Percentiles rank a stretch among this genome's conserved stretches.
Evolutionary conservation across 352 stramenopile species (phyloP).

Genomic region (Phytophthora cactorum): DNA sequence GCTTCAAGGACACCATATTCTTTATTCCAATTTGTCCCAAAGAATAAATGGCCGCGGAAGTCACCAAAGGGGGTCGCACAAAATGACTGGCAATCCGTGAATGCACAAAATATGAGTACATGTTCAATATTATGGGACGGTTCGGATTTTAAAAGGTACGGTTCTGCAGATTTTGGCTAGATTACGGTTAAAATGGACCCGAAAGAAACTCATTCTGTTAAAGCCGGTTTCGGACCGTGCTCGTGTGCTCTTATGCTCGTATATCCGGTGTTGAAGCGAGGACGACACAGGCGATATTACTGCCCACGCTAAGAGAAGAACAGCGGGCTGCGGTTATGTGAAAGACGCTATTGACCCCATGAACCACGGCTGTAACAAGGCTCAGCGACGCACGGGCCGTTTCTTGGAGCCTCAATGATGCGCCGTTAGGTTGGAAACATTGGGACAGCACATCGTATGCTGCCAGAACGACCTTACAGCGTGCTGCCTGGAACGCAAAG

Average conservation of each 20-base stretch:
- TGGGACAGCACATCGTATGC: no score
- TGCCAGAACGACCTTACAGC: no score
- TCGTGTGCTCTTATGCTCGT: background rate
- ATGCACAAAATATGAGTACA: slow-evolving; percentile 3
- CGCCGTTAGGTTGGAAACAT: no score
- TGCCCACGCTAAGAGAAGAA: no score
- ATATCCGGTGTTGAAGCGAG: background rate
- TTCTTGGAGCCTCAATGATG: no score
- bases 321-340: background rate
- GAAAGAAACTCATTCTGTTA: background rate
- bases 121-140: background rate
- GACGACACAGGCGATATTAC: no score
- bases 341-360: background rate
- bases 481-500: no score
- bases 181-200: background rate
- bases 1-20: slow-evolving; percentile 91
- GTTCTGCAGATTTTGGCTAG: background rate
- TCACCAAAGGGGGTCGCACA: slow-evolving; percentile 2
- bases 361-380: background rate
- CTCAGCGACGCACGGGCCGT: no score
- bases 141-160: background rate
- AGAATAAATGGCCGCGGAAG: slow-evolving; percentile 57
- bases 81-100: slow-evolving; percentile 33
- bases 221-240: background rate
- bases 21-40: slow-evolving; percentile 87